phyloP scores from a whole-genome alignment of 1,284 basidiomycete species.

The Wolfiporia cocos region DNA sequence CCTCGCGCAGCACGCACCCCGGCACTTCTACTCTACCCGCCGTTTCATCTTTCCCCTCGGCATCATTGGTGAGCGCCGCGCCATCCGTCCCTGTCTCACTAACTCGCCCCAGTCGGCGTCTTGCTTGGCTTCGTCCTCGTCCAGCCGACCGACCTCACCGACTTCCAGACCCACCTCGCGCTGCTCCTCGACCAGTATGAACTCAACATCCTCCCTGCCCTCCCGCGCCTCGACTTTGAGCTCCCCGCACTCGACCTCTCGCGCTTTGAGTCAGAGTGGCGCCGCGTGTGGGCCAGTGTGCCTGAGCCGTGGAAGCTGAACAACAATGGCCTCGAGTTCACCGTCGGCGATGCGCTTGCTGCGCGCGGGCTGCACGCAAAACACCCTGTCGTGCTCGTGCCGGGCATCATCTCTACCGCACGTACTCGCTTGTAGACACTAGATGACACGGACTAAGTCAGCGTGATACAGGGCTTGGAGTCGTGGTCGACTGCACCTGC shows the following conservation, averaged over 20 bases:
- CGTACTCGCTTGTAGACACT: slow-evolving; percentile 16
- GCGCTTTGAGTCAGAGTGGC: slow-evolving; percentile 64
- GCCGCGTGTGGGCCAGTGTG: slow-evolving; percentile 52
- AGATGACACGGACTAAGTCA: neutral
- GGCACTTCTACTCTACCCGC: slow-evolving; percentile 27
- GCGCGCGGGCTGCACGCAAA: slow-evolving; percentile 64
- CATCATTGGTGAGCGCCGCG: slow-evolving; percentile 33
- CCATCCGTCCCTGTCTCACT: neutral
- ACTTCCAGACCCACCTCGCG: slow-evolving; percentile 32
- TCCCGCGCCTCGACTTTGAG: slow-evolving; percentile 40
- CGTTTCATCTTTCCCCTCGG: slow-evolving; percentile 44
- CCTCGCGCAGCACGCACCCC: too few relatives aligned
- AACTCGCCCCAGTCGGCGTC: slow-evolving; percentile 48
- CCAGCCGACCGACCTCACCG: slow-evolving; percentile 53
- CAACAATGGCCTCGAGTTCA: slow-evolving; percentile 79
- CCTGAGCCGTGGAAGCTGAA: slow-evolving; percentile 80
- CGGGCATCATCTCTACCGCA: slow-evolving; percentile 76
- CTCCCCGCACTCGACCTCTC: slow-evolving; percentile 55
- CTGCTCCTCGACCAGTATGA: slow-evolving; percentile 39
- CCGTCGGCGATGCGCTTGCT: slow-evolving; percentile 71
- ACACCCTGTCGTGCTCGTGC: slow-evolving; percentile 77
- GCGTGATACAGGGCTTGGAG: slow-evolving; percentile 59
- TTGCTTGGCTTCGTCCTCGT: slow-evolving; percentile 55
- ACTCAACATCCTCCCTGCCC: slow-evolving; percentile 50
- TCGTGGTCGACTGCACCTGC: slow-evolving; percentile 83